phyloP scores from a whole-genome alignment of 2,329 filamentous ascomycete genomes.

The Didymella arachidicola region DNA sequence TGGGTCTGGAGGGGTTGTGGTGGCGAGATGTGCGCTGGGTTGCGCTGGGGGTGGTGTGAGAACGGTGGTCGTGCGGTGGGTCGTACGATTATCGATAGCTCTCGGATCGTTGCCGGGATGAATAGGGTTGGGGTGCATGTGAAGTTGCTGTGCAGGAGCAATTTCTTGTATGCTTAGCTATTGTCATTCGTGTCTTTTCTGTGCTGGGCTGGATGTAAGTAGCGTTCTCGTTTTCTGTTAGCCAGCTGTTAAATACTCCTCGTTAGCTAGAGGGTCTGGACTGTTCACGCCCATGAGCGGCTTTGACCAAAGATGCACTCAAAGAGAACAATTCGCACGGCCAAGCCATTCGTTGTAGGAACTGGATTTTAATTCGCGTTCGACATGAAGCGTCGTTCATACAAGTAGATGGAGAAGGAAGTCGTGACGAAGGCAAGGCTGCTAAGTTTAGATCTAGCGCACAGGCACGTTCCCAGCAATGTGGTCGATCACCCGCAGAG shows the following conservation, averaged over 20 bases:
- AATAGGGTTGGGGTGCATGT: slow-evolving; percentile 15
- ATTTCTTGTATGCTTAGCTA: background rate
- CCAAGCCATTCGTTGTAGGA: background rate
- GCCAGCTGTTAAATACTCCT: background rate
- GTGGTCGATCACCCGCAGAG: slow-evolving; percentile 16
- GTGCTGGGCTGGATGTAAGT: background rate
- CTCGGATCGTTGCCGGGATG: slow-evolving; percentile 11
- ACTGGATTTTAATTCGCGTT: background rate
- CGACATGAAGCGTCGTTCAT: background rate
- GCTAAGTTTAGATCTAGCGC: slow-evolving; percentile 14
- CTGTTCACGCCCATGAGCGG: background rate
- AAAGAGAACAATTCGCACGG: background rate
- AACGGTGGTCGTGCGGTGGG: slow-evolving; percentile 19
- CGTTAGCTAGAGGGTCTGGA: background rate
- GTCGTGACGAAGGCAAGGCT: background rate
- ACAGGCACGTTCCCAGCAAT: slow-evolving; percentile 9
- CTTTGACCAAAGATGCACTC: background rate
- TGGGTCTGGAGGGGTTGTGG: slow-evolving; percentile 20
- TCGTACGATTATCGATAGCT: slow-evolving; percentile 18
- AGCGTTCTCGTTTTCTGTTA: background rate
- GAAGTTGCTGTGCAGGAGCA: background rate
- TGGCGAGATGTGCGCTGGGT: slow-evolving; percentile 33
- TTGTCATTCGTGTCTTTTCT: background rate
- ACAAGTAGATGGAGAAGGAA: background rate
- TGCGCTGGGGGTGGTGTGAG: slow-evolving; percentile 23